These are phyloP conservation scores for Neonectria punicea DNA, from an alignment of 2,329 filamentous ascomycete species.

Conservation along the genomic window DNA sequence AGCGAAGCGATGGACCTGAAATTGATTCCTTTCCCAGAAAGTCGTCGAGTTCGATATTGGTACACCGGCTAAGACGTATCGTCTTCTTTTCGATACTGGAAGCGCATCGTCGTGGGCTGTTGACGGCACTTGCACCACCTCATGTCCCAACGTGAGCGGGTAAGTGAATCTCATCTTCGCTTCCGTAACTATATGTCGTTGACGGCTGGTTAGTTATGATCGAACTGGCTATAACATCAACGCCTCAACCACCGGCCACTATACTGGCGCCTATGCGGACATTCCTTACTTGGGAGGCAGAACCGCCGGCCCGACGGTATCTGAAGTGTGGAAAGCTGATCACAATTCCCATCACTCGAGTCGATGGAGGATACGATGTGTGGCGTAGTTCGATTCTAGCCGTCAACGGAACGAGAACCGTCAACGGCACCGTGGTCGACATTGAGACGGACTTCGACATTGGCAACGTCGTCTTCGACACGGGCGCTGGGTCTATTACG, in stretches of 20 bases:
- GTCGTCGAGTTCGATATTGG: conserved; percentile 33
- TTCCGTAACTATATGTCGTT: background rate
- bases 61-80: conserved; percentile 44
- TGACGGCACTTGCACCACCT: conserved; percentile 38
- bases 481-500: conserved; percentile 42
- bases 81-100: conserved; percentile 49
- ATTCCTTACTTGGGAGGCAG: conserved; percentile 48
- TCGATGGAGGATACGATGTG: conserved; percentile 41
- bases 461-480: conserved; percentile 48
- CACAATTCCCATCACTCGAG: conserved; percentile 34
- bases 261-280: conserved; percentile 35
- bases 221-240: conserved; percentile 43
- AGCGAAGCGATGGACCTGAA: background rate
- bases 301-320: conserved; percentile 39
- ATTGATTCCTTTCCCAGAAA: conserved; percentile 6
- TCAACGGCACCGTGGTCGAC: conserved; percentile 34
- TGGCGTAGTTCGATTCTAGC: conserved; percentile 44
- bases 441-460: conserved; percentile 14
- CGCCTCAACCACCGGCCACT: conserved; percentile 39
- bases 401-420: conserved; percentile 12
- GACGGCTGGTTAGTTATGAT: conserved; percentile 32
- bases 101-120: conserved; percentile 49
- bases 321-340: conserved; percentile 42
- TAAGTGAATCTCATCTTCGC: conserved; percentile 5
- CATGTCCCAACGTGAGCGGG: conserved; percentile 45